These are phyloP conservation scores for Blastobotrys raffinosifermentans DNA, from an alignment of 1,139 yeast genomes.

Conservation along the genomic window DNA sequence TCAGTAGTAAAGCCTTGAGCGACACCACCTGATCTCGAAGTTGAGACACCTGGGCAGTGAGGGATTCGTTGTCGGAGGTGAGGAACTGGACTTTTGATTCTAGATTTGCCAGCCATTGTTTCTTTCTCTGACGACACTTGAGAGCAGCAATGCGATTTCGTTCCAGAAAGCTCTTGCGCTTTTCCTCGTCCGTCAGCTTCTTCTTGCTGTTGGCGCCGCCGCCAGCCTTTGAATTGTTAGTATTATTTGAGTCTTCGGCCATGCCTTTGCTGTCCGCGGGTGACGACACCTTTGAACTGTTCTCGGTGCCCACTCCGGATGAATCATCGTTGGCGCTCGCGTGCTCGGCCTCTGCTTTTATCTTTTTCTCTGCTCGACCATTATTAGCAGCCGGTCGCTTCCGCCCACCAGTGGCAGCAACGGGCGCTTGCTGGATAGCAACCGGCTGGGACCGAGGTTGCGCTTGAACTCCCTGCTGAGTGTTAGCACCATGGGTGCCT, in stretches of 20 bases:
- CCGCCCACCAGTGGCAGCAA: no score
- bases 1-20: constrained; percentile 32
- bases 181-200: constrained; percentile 51
- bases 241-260: constrained; percentile 1
- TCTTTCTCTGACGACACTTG: constrained; percentile 91
- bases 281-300: no score
- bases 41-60: constrained; percentile 53
- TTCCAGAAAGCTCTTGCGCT: constrained; percentile 77
- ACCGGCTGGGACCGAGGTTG: neutral
- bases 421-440: no score
- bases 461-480: no score
- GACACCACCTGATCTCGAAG: constrained; percentile 55
- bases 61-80: constrained; percentile 62
- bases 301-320: constrained; percentile 4
- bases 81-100: constrained; percentile 70
- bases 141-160: constrained; percentile 93
- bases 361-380: no score
- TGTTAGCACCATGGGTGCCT: no score
- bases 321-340: constrained; percentile 14
- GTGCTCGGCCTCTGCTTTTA: constrained; percentile 8
- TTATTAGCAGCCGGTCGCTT: no score
- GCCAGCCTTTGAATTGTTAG: neutral
- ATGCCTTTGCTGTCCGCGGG: no score
- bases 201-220: constrained; percentile 21
- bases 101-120: constrained; percentile 78